Evolutionary conservation across 176 grass and related monocot species (phyloP).

Genomic region (Triticum dicoccoides): DNA sequence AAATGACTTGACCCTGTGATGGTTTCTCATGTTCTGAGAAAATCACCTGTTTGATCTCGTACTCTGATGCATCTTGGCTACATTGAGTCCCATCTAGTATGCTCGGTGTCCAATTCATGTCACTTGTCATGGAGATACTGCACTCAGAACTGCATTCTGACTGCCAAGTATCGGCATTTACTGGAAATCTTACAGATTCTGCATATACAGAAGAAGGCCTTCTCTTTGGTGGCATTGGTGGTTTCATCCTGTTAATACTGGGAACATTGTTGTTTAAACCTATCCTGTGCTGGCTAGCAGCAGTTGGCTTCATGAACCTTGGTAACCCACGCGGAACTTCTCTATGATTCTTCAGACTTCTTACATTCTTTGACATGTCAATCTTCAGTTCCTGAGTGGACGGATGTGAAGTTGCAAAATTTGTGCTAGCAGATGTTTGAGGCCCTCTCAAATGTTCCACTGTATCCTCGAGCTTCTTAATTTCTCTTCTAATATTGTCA

Average conservation of each 20-base stretch:
- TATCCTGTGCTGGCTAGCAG: slow-evolving; percentile 69
- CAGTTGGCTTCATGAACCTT: slow-evolving; percentile 90
- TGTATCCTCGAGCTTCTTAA: slow-evolving; percentile 52
- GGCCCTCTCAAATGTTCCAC: slow-evolving; percentile 49
- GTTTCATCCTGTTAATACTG: slow-evolving; percentile 46
- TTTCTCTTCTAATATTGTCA: slow-evolving; percentile 64
- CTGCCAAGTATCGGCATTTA: slow-evolving; percentile 52
- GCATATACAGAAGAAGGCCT: slow-evolving; percentile 81
- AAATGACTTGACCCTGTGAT: slow-evolving; percentile 38
- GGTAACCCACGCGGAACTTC: slow-evolving; percentile 52
- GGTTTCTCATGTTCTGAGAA: slow-evolving; percentile 64
- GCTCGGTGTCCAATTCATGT: slow-evolving; percentile 42
- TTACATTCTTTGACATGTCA: slow-evolving; percentile 35
- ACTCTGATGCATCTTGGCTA: slow-evolving; percentile 64
- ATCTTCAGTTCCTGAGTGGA: slow-evolving; percentile 52
- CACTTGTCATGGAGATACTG: slow-evolving; percentile 68
- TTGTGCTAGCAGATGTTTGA: slow-evolving; percentile 17
- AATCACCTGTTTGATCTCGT: slow-evolving; percentile 80
- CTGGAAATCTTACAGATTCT: slow-evolving; percentile 65
- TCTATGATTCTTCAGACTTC: slow-evolving; percentile 31
- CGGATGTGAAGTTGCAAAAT: slow-evolving; percentile 33
- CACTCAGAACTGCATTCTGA: slow-evolving; percentile 82
- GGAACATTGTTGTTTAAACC: slow-evolving; percentile 39
- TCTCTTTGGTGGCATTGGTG: slow-evolving; percentile 55
- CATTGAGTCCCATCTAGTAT: slow-evolving; percentile 49